Conservation (phyloP, 2,329 filamentous ascomycete genomes). For the Myrmaecium sp. region DNA sequence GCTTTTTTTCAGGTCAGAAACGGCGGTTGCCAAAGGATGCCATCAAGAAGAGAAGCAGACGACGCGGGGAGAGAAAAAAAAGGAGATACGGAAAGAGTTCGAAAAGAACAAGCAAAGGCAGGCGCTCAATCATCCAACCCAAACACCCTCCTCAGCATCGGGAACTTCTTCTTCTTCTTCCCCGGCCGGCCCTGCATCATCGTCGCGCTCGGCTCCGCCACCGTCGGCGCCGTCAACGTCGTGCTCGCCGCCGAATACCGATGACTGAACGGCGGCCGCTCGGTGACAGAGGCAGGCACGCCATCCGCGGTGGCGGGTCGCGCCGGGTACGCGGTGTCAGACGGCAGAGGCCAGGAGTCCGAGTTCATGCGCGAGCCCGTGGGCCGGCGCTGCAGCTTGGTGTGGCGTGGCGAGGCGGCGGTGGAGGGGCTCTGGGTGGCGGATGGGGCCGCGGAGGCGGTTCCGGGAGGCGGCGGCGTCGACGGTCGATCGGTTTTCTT, state of each 20-base stretch:
- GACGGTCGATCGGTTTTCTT: slow-evolving; percentile 33
- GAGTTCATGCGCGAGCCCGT: slow-evolving; percentile 14
- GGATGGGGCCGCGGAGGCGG: slow-evolving; percentile 14
- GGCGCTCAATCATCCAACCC: slow-evolving; percentile 38
- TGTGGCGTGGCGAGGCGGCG: slow-evolving; percentile 11
- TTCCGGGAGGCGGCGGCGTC: slow-evolving; percentile 11
- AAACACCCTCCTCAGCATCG: slow-evolving; percentile 48
- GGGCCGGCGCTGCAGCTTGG: slow-evolving; percentile 31
- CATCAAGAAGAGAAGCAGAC: no score
- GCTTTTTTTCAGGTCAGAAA: no score
- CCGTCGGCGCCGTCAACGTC: slow-evolving; percentile 13
- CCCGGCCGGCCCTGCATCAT: no score
- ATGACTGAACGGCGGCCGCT: slow-evolving; percentile 7
- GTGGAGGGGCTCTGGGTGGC: slow-evolving; percentile 5
- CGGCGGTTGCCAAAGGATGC: no score
- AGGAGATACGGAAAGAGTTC: no score
- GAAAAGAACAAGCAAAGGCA: no score
- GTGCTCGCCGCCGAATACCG: slow-evolving; percentile 12
- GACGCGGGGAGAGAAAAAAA: no score
- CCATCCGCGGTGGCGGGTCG: no score
- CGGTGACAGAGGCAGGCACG: no score
- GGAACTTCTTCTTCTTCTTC: slow-evolving; percentile 49
- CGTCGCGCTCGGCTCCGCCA: slow-evolving; percentile 15
- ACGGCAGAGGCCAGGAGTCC: slow-evolving; percentile 35
- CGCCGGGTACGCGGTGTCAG: slow-evolving; percentile 14